Conservation (phyloP, 2,329 filamentous ascomycete genomes). For the Elsinoe australis region DNA sequence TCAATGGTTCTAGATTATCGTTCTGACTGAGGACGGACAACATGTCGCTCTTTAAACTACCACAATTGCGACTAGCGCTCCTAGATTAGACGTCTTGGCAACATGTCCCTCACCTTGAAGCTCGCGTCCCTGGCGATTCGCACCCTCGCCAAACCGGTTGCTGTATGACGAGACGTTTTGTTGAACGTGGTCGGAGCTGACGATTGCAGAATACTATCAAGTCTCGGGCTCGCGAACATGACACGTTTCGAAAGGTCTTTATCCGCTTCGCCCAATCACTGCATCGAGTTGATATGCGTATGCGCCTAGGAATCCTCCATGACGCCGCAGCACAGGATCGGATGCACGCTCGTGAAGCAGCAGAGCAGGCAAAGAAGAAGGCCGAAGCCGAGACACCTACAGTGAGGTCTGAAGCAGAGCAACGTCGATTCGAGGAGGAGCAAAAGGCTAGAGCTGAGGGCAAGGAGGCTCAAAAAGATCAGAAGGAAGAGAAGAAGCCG, state of each 20-base stretch:
- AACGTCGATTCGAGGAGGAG: constrained; percentile 45
- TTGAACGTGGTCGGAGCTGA: constrained; percentile 5
- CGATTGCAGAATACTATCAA: constrained; percentile 56
- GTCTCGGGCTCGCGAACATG: constrained; percentile 60
- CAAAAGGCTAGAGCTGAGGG: constrained; percentile 35
- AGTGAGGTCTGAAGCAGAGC: constrained; percentile 55
- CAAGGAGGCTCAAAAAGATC: constrained; percentile 35
- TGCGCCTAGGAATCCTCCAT: constrained; percentile 57
- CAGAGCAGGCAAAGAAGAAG: constrained; percentile 46
- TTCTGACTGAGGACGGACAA: too few relatives aligned
- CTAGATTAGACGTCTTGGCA: constrained; percentile 14
- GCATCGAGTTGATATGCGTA: constrained; percentile 60
- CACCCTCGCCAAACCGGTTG: constrained; percentile 61
- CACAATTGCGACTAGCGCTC: too few relatives aligned
- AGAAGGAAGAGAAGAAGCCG: constrained; percentile 34
- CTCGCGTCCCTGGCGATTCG: constrained; percentile 57
- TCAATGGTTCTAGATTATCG: too few relatives aligned
- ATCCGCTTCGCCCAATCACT: constrained; percentile 56
- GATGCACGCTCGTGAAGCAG: constrained; percentile 47
- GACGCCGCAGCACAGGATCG: constrained; percentile 50
- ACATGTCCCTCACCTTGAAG: constrained; percentile 59
- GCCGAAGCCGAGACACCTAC: constrained; percentile 46
- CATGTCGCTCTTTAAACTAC: background rate
- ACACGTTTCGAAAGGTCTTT: constrained; percentile 55
- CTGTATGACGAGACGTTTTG: constrained; percentile 41